phyloP scores from a whole-genome alignment of 2,329 filamentous ascomycete species.

The Paracoccidioides brasiliensis region DNA sequence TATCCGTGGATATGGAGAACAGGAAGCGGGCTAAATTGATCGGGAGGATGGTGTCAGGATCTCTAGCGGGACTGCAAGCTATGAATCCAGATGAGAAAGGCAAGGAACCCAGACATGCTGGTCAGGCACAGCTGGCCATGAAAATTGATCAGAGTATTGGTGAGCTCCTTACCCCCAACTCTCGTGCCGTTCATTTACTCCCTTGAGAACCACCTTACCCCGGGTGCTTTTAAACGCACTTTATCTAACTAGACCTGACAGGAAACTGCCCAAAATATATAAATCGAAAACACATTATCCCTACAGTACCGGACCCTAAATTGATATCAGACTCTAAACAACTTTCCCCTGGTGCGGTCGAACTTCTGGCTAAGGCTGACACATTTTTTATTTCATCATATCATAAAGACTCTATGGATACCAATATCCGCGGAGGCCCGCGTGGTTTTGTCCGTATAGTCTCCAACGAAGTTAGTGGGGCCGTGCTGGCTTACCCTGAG shows the following conservation, averaged over 20 bases:
- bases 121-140: constrained; percentile 47
- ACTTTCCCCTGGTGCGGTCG: constrained; percentile 42
- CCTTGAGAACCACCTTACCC: too few relatives aligned
- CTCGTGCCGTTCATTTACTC: too few relatives aligned
- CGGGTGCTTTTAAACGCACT: neutral
- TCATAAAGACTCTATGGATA: constrained; percentile 60
- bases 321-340: constrained; percentile 36
- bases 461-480: constrained; percentile 36
- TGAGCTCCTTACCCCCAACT: constrained; percentile 15
- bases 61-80: constrained; percentile 29
- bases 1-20: constrained; percentile 52
- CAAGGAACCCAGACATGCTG: constrained; percentile 12
- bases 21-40: constrained; percentile 62
- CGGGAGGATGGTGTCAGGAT: constrained; percentile 55
- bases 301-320: constrained; percentile 41
- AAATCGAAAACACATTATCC: constrained; percentile 54
- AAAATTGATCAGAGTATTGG: constrained; percentile 57
- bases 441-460: constrained; percentile 60
- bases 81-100: constrained; percentile 17
- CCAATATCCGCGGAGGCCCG: constrained; percentile 65
- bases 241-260: constrained; percentile 13
- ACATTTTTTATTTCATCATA: constrained; percentile 66
- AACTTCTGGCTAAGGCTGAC: constrained; percentile 52
- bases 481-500: constrained; percentile 61
- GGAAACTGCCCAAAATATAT: constrained; percentile 83